Evolutionary conservation across 1,284 basidiomycete species (phyloP).

Genomic region (Ustilago tritici): DNA sequence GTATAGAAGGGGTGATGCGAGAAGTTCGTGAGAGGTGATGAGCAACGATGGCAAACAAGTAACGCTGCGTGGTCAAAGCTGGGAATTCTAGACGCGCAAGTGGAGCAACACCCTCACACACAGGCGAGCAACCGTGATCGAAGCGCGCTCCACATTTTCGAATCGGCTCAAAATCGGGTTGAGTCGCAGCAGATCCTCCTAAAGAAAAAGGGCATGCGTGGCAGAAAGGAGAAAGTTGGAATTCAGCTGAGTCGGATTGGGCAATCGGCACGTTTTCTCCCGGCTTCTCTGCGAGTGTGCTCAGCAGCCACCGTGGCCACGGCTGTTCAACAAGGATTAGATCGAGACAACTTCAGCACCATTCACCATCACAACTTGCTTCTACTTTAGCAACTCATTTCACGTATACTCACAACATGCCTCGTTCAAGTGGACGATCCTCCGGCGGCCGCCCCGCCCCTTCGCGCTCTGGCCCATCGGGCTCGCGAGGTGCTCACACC

Average conservation of each 20-base stretch:
- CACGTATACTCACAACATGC: constrained; percentile 47
- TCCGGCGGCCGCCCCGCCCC: constrained; percentile 62
- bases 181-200: neutral
- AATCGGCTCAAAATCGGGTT: constrained; percentile 28
- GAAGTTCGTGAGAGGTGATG: neutral
- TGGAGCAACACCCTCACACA: constrained; percentile 33
- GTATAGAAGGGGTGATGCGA: constrained; percentile 1
- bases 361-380: constrained; percentile 17
- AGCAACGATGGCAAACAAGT: neutral
- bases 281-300: constrained; percentile 12
- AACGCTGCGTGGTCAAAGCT: constrained; percentile 23
- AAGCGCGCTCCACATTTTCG: constrained; percentile 31
- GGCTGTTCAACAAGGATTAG: constrained; percentile 1
- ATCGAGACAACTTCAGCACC: neutral
- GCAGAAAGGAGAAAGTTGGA: neutral
- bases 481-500: constrained; percentile 66
- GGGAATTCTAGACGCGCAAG: constrained; percentile 44
- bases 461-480: constrained; percentile 59
- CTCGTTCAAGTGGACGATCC: constrained; percentile 59
- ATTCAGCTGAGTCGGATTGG: constrained; percentile 34
- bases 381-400: constrained; percentile 4
- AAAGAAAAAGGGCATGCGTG: neutral
- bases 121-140: constrained; percentile 30
- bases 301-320: constrained; percentile 14
- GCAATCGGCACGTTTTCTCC: constrained; percentile 35